Conservation (phyloP, 2,329 filamentous ascomycete species). For the Botryosphaeria dothidea region DNA sequence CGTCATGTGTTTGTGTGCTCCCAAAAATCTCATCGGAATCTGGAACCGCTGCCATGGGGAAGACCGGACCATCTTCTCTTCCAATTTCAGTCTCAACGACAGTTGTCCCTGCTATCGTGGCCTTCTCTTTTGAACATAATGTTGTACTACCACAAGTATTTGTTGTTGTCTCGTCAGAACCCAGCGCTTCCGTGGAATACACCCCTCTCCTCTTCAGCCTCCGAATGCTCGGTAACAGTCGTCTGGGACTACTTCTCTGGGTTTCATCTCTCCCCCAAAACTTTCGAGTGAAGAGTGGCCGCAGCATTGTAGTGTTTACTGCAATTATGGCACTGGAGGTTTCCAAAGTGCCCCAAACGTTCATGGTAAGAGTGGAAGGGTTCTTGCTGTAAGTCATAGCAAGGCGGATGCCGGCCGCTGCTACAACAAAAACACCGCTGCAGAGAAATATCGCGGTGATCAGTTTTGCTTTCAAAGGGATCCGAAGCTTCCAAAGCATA, state of each 20-base stretch:
- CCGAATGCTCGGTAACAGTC: background rate
- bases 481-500: slow-evolving; percentile 35
- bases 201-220: background rate
- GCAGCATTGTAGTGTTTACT: slow-evolving; percentile 37
- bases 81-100: background rate
- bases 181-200: background rate
- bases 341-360: slow-evolving; percentile 40
- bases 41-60: background rate
- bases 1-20: background rate
- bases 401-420: slow-evolving; percentile 36
- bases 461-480: slow-evolving; percentile 34
- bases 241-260: background rate
- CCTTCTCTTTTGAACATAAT: background rate
- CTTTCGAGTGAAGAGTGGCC: slow-evolving; percentile 28
- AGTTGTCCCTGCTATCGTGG: background rate
- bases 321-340: slow-evolving; percentile 37
- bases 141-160: background rate
- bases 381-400: slow-evolving; percentile 31
- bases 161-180: background rate
- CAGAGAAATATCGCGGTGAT: slow-evolving; percentile 33
- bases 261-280: slow-evolving; percentile 28
- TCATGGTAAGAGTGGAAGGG: slow-evolving; percentile 36
- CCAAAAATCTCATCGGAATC: background rate
- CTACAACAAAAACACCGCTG: slow-evolving; percentile 40
- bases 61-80: background rate